A percentile compares a stretch with the other conserved stretches of the same genome.
phyloP scores from a whole-genome alignment of 2,329 filamentous ascomycete genomes.

The Pezicula radicicola region DNA sequence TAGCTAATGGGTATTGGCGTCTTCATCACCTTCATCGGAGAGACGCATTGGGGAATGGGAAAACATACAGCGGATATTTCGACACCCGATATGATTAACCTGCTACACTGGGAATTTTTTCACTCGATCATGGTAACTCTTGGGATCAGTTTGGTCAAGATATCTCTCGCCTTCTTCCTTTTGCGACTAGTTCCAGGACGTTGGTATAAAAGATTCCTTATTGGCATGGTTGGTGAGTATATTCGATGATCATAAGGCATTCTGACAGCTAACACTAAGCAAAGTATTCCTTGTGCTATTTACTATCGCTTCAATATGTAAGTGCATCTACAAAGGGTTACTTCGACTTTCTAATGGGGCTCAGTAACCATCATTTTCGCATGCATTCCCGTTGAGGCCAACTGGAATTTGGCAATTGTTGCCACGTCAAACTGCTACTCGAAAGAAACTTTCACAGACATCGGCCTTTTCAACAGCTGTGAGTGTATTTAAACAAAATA shows the following conservation, averaged over 20 bases:
- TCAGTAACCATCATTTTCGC: constrained; percentile 40
- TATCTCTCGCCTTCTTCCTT: constrained; percentile 44
- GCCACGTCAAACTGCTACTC: constrained; percentile 40
- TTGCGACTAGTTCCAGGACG: constrained; percentile 38
- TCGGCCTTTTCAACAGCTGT: constrained; percentile 45
- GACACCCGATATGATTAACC: constrained; percentile 25
- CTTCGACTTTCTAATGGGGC: neutral
- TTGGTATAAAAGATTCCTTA: constrained; percentile 37
- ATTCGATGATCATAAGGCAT: neutral
- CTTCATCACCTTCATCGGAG: constrained; percentile 36
- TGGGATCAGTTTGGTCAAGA: constrained; percentile 41
- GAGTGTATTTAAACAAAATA: constrained; percentile 5
- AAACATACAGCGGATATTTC: constrained; percentile 33
- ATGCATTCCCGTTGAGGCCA: constrained; percentile 40
- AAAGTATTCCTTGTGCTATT: constrained; percentile 39
- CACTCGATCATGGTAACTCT: constrained; percentile 41
- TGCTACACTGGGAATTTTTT: constrained; percentile 36
- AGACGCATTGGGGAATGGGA: constrained; percentile 41
- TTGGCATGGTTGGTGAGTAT: constrained; percentile 37
- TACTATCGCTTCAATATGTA: constrained; percentile 33
- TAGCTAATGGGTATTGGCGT: neutral
- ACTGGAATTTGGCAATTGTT: constrained; percentile 37
- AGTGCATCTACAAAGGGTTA: neutral
- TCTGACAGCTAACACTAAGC: neutral
- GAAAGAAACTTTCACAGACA: constrained; percentile 34